Evolutionary conservation across 345 rosid species (phyloP), one percentile per base, ranked within the genome.

Genomic region (Eucalyptus decipiens): DNA sequence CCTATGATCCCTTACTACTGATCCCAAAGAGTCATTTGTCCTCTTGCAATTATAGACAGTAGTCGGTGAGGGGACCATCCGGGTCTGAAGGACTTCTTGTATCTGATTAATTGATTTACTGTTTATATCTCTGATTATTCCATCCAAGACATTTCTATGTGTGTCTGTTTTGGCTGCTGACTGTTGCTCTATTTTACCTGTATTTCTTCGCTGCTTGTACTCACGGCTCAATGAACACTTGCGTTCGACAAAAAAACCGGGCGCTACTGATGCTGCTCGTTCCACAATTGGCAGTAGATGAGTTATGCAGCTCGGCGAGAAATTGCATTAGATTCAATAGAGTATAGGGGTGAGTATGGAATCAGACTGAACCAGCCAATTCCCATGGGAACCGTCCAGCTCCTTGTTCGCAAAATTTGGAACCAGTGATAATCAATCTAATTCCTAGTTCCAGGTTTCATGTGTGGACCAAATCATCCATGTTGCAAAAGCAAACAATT

Each of bases 1-100:
- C 94, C 96, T 26, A 48, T 69, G 30, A 88, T 90, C 42, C 91
- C 90, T 47, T 90, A 88, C 81, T 43, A 87, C 87, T 90, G 51
- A 87, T 76, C 28, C 30, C 85, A 76, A 42, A 40, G 85, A 76
- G 85, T 76, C 85, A 76, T 76, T 76, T 76, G 47, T 40, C 85
- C 85, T 76, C 30, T 76, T 40, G 30, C 85, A 6, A 65, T 65
- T n/a, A 6, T 40, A 72, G 81, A 76, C 28, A 76, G 83, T 40
- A 40, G 83, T 21, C 83, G 42, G 47, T 76, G 47, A 76, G 47
- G 30, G 47, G 42, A 40, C 47, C 85, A 21, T 76, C 47, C 47
- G 9, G 47, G 30, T 72, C 47, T 40, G 28, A 76, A 76, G 83
- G 83, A 40, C 30, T 76, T 76, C 47, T 76, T 76, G 83, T 40